Evolutionary conservation across 495 filamentous ascomycete species (phyloP).

Genomic region (Friedmanniomyces simplex): DNA sequence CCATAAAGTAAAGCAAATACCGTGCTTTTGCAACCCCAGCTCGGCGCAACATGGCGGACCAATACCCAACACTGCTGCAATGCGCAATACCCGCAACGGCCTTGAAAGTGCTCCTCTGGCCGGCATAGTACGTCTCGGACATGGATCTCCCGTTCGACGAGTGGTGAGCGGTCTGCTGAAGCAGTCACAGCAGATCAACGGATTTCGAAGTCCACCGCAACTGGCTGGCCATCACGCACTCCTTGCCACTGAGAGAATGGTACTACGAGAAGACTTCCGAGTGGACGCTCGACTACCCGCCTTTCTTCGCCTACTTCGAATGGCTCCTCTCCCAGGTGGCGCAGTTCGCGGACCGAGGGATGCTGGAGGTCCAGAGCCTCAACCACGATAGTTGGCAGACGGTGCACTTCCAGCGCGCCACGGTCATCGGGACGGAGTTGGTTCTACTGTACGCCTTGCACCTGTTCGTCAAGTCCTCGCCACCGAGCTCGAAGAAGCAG

Average conservation of each 20-base stretch:
- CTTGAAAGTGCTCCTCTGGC: slow-evolving; percentile 88
- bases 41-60: slow-evolving; percentile 32
- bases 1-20: no score
- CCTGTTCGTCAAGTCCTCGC: slow-evolving; percentile 55
- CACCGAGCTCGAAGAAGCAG: slow-evolving; percentile 54
- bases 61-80: slow-evolving; percentile 77
- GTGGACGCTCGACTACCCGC: slow-evolving; percentile 98
- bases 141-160: background rate
- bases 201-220: slow-evolving; percentile 98
- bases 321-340: slow-evolving; percentile 82
- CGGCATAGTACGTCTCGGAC: slow-evolving; percentile 67
- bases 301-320: slow-evolving; percentile 95
- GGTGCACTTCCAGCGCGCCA: slow-evolving; percentile 80
- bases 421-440: slow-evolving; percentile 79
- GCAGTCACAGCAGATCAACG: slow-evolving; percentile 73
- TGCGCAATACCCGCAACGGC: slow-evolving; percentile 79
- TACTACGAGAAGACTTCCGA: slow-evolving; percentile 95
- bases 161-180: background rate
- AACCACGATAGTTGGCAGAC: slow-evolving; percentile 84
- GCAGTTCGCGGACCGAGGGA: slow-evolving; percentile 60
- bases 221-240: slow-evolving; percentile 92
- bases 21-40: background rate
- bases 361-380: slow-evolving; percentile 73
- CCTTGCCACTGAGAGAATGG: slow-evolving; percentile 78
- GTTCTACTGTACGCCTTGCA: slow-evolving; percentile 76